Percentiles rank a stretch among this genome's conserved stretches.
Conservation (phyloP, 768 basidiomycete species). For the Crepidotus variabilis region DNA sequence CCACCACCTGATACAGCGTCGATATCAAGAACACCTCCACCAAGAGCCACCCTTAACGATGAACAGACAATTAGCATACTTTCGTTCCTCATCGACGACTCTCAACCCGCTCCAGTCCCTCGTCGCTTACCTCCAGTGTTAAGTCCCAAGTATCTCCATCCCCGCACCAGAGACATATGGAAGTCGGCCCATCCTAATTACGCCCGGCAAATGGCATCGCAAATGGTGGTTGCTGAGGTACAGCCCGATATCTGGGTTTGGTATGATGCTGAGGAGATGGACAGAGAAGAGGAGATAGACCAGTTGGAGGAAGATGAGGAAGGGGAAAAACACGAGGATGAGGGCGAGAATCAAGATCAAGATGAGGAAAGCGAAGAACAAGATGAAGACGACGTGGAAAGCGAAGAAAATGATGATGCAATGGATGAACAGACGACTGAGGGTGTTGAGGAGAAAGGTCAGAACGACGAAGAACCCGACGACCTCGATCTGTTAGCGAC, state of each 20-base stretch:
- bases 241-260: background rate
- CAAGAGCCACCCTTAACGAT: background rate
- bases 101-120: background rate
- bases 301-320: slow-evolving; percentile 7
- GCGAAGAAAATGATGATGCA: background rate
- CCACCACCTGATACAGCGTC: background rate
- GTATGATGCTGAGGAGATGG: background rate
- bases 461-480: background rate
- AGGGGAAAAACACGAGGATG: slow-evolving; percentile 1
- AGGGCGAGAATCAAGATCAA: background rate
- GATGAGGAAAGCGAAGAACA: background rate
- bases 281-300: background rate
- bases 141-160: background rate
- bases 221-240: background rate
- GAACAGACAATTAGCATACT: background rate
- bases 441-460: background rate
- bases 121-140: background rate
- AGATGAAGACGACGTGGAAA: background rate
- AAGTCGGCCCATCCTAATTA: background rate
- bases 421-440: background rate
- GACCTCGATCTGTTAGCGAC: background rate
- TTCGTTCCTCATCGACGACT: background rate
- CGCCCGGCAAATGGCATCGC: background rate
- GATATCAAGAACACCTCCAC: background rate
- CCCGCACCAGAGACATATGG: background rate